A percentile compares a stretch with the other conserved stretches of the same genome.
Evolutionary conservation across 2,329 filamentous ascomycete species (phyloP).

Genomic region (Pseudocercospora cruenta): DNA sequence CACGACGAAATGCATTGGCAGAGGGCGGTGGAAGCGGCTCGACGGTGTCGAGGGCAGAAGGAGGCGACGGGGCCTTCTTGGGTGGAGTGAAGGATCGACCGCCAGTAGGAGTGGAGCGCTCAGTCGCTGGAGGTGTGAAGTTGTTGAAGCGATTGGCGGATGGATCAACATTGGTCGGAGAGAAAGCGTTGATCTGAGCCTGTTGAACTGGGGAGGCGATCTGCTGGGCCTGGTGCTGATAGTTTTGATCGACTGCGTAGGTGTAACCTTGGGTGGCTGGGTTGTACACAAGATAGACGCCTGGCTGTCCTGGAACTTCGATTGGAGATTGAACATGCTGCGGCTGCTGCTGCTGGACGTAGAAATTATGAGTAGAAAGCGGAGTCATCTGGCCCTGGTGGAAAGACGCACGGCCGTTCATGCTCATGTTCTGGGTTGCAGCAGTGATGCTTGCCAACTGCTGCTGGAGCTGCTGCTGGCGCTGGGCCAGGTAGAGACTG

Average conservation of each 20-base stretch:
- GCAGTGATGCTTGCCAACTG: constrained; percentile 84
- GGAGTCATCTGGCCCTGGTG: constrained; percentile 49
- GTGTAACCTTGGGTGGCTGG: constrained; percentile 81
- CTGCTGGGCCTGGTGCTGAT: constrained; percentile 52
- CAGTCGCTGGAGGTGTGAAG: constrained; percentile 72
- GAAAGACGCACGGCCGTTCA: constrained; percentile 51
- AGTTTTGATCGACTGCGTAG: constrained; percentile 74
- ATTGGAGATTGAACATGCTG: constrained; percentile 69
- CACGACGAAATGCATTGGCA: constrained; percentile 87
- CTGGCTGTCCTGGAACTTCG: constrained; percentile 69
- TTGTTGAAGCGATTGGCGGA: constrained; percentile 65
- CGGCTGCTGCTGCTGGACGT: constrained; percentile 69
- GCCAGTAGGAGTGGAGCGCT: constrained; percentile 55
- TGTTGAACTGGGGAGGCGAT: constrained; percentile 37
- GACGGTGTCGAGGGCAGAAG: constrained; percentile 58
- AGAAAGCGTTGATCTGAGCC: constrained; percentile 31
- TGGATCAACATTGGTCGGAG: constrained; percentile 28
- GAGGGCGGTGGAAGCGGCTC: constrained; percentile 82
- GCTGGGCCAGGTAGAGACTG: constrained; percentile 88
- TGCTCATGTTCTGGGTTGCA: constrained; percentile 74
- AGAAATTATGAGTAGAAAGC: constrained; percentile 60
- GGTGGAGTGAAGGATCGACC: constrained; percentile 68
- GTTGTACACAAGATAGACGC: constrained; percentile 82
- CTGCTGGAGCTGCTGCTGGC: constrained; percentile 93
- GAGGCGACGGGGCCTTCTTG: constrained; percentile 68